Percentiles rank a stretch among this genome's conserved stretches.
Evolutionary conservation across 225 moss, liverwort and hornwort genomes (phyloP).

Genomic region (Ulota crispa): DNA sequence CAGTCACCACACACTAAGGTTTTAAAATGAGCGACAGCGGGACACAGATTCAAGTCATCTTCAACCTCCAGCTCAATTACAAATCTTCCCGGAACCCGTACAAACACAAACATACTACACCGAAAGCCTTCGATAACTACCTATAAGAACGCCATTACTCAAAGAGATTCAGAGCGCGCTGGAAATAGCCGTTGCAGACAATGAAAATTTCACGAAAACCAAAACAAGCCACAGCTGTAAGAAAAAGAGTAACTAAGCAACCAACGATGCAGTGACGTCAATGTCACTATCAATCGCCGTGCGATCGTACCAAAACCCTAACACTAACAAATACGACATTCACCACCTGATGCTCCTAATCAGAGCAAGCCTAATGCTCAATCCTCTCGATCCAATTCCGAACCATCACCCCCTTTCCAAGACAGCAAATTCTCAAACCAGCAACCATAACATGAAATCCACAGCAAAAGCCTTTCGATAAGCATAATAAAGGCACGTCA

Average conservation of each 20-base stretch:
- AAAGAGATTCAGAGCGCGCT: not conserved
- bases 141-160: not conserved
- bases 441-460: not conserved
- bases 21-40: not conserved
- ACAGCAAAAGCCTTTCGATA: not conserved
- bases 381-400: conserved; percentile 37
- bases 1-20: not conserved
- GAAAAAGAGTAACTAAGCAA: not conserved
- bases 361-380: not conserved
- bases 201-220: not conserved
- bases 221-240: not conserved
- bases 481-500: not conserved
- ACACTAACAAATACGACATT: conserved; percentile 12
- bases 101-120: not conserved
- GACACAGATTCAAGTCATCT: not conserved
- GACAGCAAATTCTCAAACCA: conserved; percentile 8
- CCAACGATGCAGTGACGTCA: conserved; percentile 18
- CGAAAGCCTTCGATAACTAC: conserved; percentile 3
- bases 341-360: not conserved
- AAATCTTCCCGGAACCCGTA: not conserved
- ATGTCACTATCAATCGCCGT: conserved; percentile 19
- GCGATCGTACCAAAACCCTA: conserved; percentile 41
- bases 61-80: conserved; percentile 19
- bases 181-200: not conserved
- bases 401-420: not conserved